Conservation (phyloP, 352 stramenopile species). For the Thalassiosira exigua region DNA sequence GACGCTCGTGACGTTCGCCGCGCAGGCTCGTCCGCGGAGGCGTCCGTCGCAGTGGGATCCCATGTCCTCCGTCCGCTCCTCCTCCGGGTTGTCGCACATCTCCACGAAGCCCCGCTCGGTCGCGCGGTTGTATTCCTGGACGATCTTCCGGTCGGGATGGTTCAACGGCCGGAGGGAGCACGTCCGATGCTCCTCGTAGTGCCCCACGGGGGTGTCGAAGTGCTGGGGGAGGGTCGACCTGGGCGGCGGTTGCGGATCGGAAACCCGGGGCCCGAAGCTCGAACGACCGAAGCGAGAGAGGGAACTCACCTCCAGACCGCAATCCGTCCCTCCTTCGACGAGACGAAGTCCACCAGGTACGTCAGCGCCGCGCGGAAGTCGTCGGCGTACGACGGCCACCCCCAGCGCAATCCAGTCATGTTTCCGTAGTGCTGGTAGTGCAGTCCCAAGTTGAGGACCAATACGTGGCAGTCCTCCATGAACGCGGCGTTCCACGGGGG, state of each 20-base stretch:
- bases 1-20: conserved; percentile 5
- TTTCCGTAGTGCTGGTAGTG: conserved; percentile 34
- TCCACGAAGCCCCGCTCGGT: conserved; percentile 29
- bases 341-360: conserved; percentile 38
- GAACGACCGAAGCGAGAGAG: too few species aligned
- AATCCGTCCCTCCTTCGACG: conserved; percentile 15
- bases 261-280: too few species aligned
- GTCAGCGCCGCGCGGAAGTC: conserved; percentile 37
- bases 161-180: too few species aligned
- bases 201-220: conserved; percentile 19
- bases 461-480: conserved; percentile 31
- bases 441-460: conserved; percentile 39
- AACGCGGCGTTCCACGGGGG: conserved; percentile 33
- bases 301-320: conserved; percentile 45
- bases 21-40: conserved; percentile 13
- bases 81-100: too few species aligned
- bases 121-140: conserved; percentile 32
- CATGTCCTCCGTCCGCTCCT: too few species aligned
- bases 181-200: too few species aligned
- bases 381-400: conserved; percentile 19
- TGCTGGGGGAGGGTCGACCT: conserved; percentile 37
- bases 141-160: too few species aligned
- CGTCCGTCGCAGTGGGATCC: too few species aligned
- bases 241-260: too few species aligned
- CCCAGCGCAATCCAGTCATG: conserved; percentile 12